phyloP scores from a whole-genome alignment of 257 asterid genomes.

The Cordia subcordata region DNA sequence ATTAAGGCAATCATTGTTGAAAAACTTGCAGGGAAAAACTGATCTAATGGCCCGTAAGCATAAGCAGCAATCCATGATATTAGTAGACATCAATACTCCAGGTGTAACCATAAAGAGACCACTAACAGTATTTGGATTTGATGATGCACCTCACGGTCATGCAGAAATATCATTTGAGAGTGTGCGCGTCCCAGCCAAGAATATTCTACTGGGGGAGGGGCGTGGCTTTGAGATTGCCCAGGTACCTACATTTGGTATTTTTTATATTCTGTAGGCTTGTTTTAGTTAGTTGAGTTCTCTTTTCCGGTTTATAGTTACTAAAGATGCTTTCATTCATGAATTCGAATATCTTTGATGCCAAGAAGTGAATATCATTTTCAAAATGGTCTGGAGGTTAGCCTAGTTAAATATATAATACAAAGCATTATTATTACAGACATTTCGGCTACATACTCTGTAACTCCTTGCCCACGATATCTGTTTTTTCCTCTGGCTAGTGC shows the following conservation, averaged over 20 bases:
- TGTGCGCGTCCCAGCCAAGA: conserved; percentile 60
- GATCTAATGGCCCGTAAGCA: conserved; percentile 75
- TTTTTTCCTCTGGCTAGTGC: too few relatives aligned
- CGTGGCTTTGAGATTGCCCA: conserved; percentile 98
- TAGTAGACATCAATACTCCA: conserved; percentile 72
- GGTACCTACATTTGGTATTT: conserved; percentile 30
- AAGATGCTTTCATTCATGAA: too few relatives aligned
- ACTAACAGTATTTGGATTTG: conserved; percentile 86
- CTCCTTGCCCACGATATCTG: too few relatives aligned
- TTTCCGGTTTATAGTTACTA: too few relatives aligned
- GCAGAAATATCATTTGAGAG: conserved; percentile 82
- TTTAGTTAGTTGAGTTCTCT: not conserved
- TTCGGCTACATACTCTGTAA: too few relatives aligned
- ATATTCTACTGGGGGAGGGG: conserved; percentile 89
- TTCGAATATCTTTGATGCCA: too few relatives aligned
- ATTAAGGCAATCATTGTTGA: conserved; percentile 6
- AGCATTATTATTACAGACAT: too few relatives aligned
- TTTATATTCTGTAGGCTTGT: not conserved
- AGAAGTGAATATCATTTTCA: too few relatives aligned
- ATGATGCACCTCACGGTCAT: conserved; percentile 98
- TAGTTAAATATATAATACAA: too few relatives aligned
- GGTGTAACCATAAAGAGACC: conserved; percentile 76
- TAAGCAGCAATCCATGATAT: conserved; percentile 90
- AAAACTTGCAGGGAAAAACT: conserved; percentile 75
- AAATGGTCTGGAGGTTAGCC: too few relatives aligned